A percentile compares a stretch with the other conserved stretches of the same genome.
Evolutionary conservation across 2,329 filamentous ascomycete species (phyloP).

Genomic region (Alternaria sp.): DNA sequence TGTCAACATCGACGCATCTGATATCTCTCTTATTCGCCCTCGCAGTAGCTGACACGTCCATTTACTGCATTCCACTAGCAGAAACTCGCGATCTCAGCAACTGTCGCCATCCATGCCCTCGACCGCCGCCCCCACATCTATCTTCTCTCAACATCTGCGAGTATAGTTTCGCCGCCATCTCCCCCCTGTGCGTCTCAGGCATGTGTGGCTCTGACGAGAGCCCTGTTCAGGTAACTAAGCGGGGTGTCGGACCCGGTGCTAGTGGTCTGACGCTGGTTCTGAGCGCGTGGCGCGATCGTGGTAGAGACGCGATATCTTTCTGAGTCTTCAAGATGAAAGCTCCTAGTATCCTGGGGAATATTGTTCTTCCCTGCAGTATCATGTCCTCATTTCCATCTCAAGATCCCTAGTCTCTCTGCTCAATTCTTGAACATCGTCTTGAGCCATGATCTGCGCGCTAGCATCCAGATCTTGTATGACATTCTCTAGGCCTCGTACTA

Average conservation of each 20-base stretch:
- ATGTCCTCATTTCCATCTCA: slow-evolving; percentile 46
- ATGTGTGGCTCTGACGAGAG: not conserved
- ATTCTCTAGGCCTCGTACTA: slow-evolving; percentile 62
- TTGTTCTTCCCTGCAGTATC: slow-evolving; percentile 8
- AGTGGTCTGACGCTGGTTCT: not conserved
- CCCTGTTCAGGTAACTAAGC: not conserved
- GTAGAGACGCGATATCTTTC: not conserved
- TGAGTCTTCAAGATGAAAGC: not conserved
- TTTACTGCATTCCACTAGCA: slow-evolving; percentile 31
- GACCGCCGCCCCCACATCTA: not conserved
- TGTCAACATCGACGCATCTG: not conserved
- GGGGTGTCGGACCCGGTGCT: not conserved
- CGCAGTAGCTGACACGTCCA: not conserved
- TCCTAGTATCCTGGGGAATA: not conserved
- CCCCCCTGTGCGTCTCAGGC: not conserved
- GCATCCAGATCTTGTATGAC: slow-evolving; percentile 64
- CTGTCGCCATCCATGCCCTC: not conserved
- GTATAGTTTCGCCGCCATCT: not conserved
- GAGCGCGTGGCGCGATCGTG: not conserved
- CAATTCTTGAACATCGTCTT: slow-evolving; percentile 46
- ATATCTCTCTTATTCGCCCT: not conserved
- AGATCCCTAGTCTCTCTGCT: slow-evolving; percentile 44
- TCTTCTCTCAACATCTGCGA: not conserved
- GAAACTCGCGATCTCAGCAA: slow-evolving; percentile 1
- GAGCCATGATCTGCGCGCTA: slow-evolving; percentile 50